Evolutionary conservation across 805 yeast genomes (phyloP).

Genomic region (Candida nanaspora): DNA sequence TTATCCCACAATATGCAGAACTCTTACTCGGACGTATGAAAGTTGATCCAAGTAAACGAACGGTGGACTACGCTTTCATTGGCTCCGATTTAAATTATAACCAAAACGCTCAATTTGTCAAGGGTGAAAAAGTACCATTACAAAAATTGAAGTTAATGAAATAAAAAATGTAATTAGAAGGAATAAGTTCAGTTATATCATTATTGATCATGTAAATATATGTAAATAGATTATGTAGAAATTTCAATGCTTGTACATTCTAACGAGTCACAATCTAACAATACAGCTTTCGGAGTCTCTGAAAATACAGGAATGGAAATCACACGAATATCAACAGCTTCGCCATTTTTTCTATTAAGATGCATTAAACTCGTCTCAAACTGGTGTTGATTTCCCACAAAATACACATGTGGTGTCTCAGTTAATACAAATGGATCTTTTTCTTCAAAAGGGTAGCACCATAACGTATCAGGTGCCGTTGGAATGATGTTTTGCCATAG

Average conservation of each 20-base stretch:
- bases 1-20: slow-evolving; percentile 60
- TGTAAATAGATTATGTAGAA: slow-evolving; percentile 1
- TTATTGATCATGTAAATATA: slow-evolving; percentile 9
- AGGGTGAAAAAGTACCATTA: slow-evolving; percentile 17
- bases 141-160: too few species aligned
- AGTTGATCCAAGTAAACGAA: slow-evolving; percentile 39
- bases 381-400: slow-evolving; percentile 75
- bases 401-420: slow-evolving; percentile 80
- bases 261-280: slow-evolving; percentile 52
- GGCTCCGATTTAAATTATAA: slow-evolving; percentile 65
- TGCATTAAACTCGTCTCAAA: slow-evolving; percentile 41
- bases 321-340: slow-evolving; percentile 33
- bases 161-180: too few species aligned
- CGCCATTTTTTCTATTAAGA: slow-evolving; percentile 26
- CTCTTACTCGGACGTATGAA: slow-evolving; percentile 55
- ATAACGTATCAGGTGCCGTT: slow-evolving; percentile 92
- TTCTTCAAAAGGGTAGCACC: slow-evolving; percentile 77
- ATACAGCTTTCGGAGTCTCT: slow-evolving; percentile 54
- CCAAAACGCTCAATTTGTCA: slow-evolving; percentile 24
- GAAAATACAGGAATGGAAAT: slow-evolving; percentile 68
- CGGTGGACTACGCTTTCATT: slow-evolving; percentile 34
- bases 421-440: slow-evolving; percentile 75
- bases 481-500: slow-evolving; percentile 87
- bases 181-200: too few species aligned
- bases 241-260: slow-evolving; percentile 44